Conservation (phyloP, 2,329 filamentous ascomycete genomes). For the Rutstroemia sydowiana region DNA sequence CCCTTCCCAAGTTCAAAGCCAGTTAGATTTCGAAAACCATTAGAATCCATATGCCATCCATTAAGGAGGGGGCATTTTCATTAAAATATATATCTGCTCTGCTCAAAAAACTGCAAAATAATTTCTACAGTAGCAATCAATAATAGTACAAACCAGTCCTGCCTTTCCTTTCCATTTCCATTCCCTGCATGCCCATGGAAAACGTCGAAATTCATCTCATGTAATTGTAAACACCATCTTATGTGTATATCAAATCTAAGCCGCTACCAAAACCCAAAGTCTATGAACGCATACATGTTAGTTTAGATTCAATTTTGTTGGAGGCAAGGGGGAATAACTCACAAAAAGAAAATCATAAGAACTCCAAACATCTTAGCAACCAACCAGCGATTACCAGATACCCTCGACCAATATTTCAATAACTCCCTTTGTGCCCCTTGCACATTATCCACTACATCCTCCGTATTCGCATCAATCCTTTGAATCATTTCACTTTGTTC, state of each 20-base stretch:
- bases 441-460: constrained; percentile 98
- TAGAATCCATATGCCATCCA: too few species aligned
- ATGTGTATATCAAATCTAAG: constrained; percentile 2
- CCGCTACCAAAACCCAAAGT: constrained; percentile 26
- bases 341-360: constrained; percentile 87
- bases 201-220: too few species aligned
- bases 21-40: too few species aligned
- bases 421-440: constrained; percentile 90
- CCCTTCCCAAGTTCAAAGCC: too few species aligned
- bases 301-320: background rate
- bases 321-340: constrained; percentile 27
- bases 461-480: constrained; percentile 92
- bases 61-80: too few species aligned
- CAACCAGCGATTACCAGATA: constrained; percentile 92
- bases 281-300: constrained; percentile 13
- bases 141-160: too few species aligned
- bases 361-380: constrained; percentile 85
- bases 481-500: constrained; percentile 98
- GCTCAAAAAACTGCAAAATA: too few species aligned
- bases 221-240: too few species aligned
- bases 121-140: too few species aligned
- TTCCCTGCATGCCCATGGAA: too few species aligned
- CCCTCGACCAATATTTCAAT: constrained; percentile 92
- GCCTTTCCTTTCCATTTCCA: too few species aligned
- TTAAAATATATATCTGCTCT: too few species aligned